These are phyloP conservation scores for Trichoderma sp. DNA, from an alignment of 2,329 filamentous ascomycete species.

Conservation along the genomic window DNA sequence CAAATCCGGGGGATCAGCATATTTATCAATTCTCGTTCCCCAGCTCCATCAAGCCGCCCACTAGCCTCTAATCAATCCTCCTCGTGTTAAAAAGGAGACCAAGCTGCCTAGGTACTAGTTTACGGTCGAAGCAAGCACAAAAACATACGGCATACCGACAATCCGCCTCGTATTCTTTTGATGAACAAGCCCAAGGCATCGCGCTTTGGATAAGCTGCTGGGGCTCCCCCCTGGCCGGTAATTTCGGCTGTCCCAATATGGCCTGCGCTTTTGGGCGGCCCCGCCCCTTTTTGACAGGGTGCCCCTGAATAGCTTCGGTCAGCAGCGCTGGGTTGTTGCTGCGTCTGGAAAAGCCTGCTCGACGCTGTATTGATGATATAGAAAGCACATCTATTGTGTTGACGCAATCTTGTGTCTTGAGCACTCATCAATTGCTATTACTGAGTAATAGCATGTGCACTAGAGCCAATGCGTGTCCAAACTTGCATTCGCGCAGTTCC, in stretches of 20 bases:
- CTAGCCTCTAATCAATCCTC: background rate
- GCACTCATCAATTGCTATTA: background rate
- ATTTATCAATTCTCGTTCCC: constrained; percentile 8
- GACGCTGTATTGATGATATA: background rate
- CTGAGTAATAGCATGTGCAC: background rate
- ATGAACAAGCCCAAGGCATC: constrained; percentile 3
- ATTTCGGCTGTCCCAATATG: constrained; percentile 22
- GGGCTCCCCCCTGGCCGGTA: constrained; percentile 7
- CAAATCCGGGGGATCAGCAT: constrained; percentile 14
- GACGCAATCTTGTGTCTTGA: background rate
- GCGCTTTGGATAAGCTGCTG: background rate
- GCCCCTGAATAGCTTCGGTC: constrained; percentile 12
- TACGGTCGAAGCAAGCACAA: background rate
- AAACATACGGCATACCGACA: background rate
- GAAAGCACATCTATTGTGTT: background rate
- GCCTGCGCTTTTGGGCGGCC: background rate
- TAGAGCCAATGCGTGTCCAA: background rate
- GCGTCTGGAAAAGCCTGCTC: background rate
- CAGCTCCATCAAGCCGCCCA: background rate
- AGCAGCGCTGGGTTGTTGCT: background rate
- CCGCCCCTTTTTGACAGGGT: background rate
- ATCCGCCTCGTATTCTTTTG: constrained; percentile 23
- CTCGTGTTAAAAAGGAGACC: background rate
- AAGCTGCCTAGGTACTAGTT: background rate
- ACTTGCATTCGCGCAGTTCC: background rate